phyloP scores from a whole-genome alignment of 257 asterid genomes.

The Haberlea rhodopensis region DNA sequence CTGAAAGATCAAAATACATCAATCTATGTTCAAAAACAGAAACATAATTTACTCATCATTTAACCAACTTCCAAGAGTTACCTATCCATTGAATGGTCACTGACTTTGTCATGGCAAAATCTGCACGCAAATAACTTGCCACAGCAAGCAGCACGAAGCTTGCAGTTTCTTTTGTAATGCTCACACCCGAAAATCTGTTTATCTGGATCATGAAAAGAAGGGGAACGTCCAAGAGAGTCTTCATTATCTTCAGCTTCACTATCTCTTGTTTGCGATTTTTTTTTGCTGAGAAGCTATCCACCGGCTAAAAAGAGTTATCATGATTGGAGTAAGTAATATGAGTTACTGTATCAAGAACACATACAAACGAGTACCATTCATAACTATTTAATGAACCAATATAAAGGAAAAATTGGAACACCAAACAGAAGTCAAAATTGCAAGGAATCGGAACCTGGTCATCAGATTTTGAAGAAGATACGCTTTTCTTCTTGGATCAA shows the following conservation, averaged over 20 bases:
- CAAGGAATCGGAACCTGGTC: slow-evolving; percentile 66
- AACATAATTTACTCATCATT: not conserved
- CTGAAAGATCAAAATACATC: slow-evolving; percentile 39
- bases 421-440: slow-evolving; percentile 1
- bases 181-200: slow-evolving; percentile 84
- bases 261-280: not conserved
- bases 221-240: slow-evolving; percentile 46
- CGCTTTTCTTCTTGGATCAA: slow-evolving; percentile 94
- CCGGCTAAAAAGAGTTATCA: not conserved
- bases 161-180: slow-evolving; percentile 97
- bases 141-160: slow-evolving; percentile 95
- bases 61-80: slow-evolving; percentile 27
- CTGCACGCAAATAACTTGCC: slow-evolving; percentile 84
- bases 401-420: no score
- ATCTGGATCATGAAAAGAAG: slow-evolving; percentile 78
- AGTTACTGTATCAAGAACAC: not conserved
- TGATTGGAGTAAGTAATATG: not conserved
- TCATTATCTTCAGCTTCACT: not conserved
- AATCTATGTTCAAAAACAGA: not conserved
- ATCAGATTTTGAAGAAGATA: slow-evolving; percentile 91
- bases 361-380: no score
- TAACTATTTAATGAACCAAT: no score
- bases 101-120: slow-evolving; percentile 94
- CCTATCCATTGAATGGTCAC: slow-evolving; percentile 99
- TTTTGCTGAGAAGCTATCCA: not conserved